phyloP scores from a whole-genome alignment of 2,329 filamentous ascomycete genomes.

The Immersiporthe knoxdaviesiana region DNA sequence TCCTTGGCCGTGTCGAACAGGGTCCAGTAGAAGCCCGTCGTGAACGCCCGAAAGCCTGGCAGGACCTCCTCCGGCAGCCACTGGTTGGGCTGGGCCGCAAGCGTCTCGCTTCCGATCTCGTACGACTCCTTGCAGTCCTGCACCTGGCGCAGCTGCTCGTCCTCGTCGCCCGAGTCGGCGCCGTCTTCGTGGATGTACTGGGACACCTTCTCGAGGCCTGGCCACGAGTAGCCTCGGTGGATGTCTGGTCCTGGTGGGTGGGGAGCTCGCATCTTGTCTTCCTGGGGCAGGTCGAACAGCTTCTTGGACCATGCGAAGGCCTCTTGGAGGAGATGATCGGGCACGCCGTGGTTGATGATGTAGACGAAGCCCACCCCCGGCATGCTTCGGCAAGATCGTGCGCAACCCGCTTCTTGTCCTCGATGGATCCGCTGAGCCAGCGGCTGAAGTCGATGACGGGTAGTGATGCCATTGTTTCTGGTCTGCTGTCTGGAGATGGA shows the following conservation, averaged over 20 bases:
- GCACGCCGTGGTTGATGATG: constrained; percentile 41
- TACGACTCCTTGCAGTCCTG: constrained; percentile 39
- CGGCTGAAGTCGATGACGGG: constrained; percentile 29
- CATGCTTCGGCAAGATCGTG: constrained; percentile 36
- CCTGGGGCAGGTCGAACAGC: constrained; percentile 38
- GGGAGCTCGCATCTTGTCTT: constrained; percentile 42
- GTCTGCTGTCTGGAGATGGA: too few species aligned
- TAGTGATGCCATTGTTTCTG: constrained; percentile 14
- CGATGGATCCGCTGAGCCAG: constrained; percentile 22
- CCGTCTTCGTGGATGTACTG: constrained; percentile 32
- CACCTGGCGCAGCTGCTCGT: constrained; percentile 27
- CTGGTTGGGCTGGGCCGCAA: constrained; percentile 38
- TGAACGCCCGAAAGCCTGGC: constrained; percentile 42
- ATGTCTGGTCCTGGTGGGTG: constrained; percentile 36
- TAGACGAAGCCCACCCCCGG: constrained; percentile 41
- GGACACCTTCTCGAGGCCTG: constrained; percentile 33
- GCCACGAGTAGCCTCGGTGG: constrained; percentile 34
- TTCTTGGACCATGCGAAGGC: constrained; percentile 37
- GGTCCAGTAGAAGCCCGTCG: constrained; percentile 38
- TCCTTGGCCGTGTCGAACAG: constrained; percentile 37
- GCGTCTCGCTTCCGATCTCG: constrained; percentile 27
- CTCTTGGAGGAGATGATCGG: constrained; percentile 40
- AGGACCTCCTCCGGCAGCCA: constrained; percentile 44
- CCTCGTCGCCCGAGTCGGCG: constrained; percentile 23
- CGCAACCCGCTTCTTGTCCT: constrained; percentile 19